Evolutionary conservation across 345 rosid genomes (phyloP), one percentile per base, ranked within the genome.

Genomic region (Corymbia maculata): DNA sequence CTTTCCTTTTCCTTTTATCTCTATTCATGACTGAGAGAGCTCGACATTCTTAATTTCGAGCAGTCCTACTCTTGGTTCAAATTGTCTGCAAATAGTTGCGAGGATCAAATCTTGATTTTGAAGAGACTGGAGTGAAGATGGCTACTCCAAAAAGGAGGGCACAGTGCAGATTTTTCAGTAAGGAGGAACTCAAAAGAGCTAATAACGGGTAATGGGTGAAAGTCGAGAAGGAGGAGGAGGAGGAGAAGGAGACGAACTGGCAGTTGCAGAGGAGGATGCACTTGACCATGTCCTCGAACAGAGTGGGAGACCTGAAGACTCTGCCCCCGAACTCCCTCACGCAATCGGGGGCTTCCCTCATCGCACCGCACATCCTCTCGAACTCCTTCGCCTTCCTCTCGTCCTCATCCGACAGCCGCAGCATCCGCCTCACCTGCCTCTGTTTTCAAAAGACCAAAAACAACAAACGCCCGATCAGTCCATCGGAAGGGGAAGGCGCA

Each of bases 241-340:
- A 3, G 24, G 4, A n/a, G n/a, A 4, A 59, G 9, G n/a, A 52
- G 19, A 61, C 91, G 16, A 79, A 94, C 96, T 88, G 92, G 91
- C 94, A 93, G 86, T 93, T 93, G 87, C 95, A 94, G 21, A 94
- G 94, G 87, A 94, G 93, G 61, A 93, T 90, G 88, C 94, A 92
- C 88, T 94, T 93, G 86, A 94, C 94, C 94, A 93, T 92, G 79
- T 94, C 95, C 88, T 94, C 95, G 86, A 94, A 94, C 88, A 94
- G 90, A 80, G 93, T 89, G n/a, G 96, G 96, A 7, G 96, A 94
- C 88, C 95, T 84, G 61, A 94, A 94, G 80, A 93, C 93, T 52
- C 96, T 94, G 57, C 95, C 95, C 47, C 93, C 86, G 45, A 92
- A 94, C 84, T 51, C 85, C 86, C 79, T 52, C 86, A 75, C 89